Evolutionary conservation across 2,329 filamentous ascomycete species (phyloP).

Genomic region (Tolypocladium tundrense): DNA sequence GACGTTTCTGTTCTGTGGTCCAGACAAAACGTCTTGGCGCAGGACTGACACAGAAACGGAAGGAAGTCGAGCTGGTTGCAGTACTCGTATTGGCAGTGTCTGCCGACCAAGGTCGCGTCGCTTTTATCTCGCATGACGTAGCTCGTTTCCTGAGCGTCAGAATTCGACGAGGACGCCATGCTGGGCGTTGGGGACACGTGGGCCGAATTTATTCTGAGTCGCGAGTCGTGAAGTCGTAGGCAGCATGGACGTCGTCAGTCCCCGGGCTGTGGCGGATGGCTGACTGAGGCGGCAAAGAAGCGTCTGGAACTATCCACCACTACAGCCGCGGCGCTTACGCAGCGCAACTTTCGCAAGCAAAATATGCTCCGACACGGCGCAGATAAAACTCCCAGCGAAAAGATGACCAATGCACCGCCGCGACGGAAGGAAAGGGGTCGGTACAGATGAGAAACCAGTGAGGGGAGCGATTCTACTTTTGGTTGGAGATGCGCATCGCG

Average conservation of each 20-base stretch:
- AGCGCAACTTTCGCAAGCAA: not conserved
- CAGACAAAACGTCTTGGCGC: constrained; percentile 75
- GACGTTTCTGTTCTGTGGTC: constrained; percentile 83
- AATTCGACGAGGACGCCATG: constrained; percentile 44
- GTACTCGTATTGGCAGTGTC: constrained; percentile 82
- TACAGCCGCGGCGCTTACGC: not conserved
- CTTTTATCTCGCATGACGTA: constrained; percentile 62
- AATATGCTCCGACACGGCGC: not conserved
- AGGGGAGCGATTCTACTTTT: not conserved
- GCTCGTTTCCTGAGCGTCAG: constrained; percentile 35
- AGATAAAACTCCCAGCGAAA: not conserved
- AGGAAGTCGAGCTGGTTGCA: constrained; percentile 95
- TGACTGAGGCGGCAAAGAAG: constrained; percentile 12
- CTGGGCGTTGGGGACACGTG: constrained; percentile 9
- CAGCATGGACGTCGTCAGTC: constrained; percentile 18
- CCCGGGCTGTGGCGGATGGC: constrained; percentile 1
- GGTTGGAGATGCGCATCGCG: not conserved
- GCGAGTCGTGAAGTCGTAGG: constrained; percentile 9
- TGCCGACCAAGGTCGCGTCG: constrained; percentile 78
- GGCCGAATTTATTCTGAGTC: constrained; percentile 6
- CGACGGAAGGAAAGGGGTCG: not conserved
- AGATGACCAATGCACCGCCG: not conserved
- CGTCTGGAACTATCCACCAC: constrained; percentile 21
- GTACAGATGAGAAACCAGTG: not conserved
- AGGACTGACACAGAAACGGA: constrained; percentile 88